Evolutionary conservation across 176 grass and related monocot genomes (phyloP).

Genomic region (Miscanthus lutarioriparius): DNA sequence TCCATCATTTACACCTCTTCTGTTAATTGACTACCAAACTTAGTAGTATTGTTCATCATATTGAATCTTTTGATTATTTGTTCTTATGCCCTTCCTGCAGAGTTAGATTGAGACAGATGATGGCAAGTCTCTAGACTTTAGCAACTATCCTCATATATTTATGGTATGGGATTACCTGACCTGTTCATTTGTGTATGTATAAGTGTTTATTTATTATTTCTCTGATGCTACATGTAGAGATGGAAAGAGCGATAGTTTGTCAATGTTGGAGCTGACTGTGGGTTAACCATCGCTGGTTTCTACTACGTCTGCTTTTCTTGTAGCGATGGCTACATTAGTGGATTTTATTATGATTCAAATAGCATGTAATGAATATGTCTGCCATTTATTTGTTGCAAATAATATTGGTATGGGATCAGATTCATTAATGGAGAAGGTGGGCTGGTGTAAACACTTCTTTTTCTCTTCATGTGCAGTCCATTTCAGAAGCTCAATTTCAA

Average conservation of each 20-base stretch:
- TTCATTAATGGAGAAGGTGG: background rate
- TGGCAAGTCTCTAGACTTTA: constrained; percentile 83
- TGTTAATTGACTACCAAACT: constrained; percentile 48
- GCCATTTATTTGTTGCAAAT: constrained; percentile 11
- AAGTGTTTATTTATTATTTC: background rate
- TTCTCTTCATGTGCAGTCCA: constrained; percentile 53
- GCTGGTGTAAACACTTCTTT: background rate
- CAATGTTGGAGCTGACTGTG: constrained; percentile 88
- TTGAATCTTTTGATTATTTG: constrained; percentile 15
- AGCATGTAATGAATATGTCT: constrained; percentile 66
- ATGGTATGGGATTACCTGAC: constrained; percentile 55
- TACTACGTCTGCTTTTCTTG: constrained; percentile 99
- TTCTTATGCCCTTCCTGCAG: constrained; percentile 42
- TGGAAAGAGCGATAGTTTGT: constrained; percentile 99
- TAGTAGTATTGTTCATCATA: constrained; percentile 11
- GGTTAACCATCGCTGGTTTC: constrained; percentile 94
- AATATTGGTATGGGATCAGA: background rate
- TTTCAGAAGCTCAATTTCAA: constrained; percentile 98
- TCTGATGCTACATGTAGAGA: constrained; percentile 57
- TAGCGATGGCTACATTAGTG: constrained; percentile 85
- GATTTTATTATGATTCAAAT: constrained; percentile 95
- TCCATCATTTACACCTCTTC: constrained; percentile 77
- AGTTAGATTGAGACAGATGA: constrained; percentile 88
- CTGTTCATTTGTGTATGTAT: constrained; percentile 22
- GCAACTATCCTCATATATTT: constrained; percentile 91